These are phyloP conservation scores for Suhomyces wounanorum DNA, from an alignment of 1,139 yeast genomes.

Conservation along the genomic window DNA sequence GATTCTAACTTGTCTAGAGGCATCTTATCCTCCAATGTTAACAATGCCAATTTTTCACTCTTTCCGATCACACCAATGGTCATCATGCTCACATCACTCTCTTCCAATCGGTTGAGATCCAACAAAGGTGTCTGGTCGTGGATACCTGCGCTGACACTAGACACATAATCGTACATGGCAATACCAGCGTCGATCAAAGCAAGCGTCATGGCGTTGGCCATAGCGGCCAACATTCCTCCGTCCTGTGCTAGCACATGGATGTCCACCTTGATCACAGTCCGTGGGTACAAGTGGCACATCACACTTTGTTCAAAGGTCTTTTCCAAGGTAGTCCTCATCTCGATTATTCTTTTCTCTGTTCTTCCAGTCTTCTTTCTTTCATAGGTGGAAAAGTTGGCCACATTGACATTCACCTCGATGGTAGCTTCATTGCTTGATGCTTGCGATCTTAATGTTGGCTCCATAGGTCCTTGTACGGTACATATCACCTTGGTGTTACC, in stretches of 20 bases:
- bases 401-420: constrained; percentile 63
- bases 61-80: constrained; percentile 86
- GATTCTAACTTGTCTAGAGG: constrained; percentile 80
- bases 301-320: constrained; percentile 82
- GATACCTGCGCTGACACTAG: constrained; percentile 78
- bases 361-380: constrained; percentile 70
- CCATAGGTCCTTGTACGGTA: constrained; percentile 86
- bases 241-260: constrained; percentile 85
- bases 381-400: constrained; percentile 80
- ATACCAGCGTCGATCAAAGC: constrained; percentile 95
- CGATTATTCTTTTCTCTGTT: constrained; percentile 72
- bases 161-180: constrained; percentile 88
- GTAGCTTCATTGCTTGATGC: constrained; percentile 51
- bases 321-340: constrained; percentile 71
- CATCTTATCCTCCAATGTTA: constrained; percentile 79
- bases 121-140: constrained; percentile 74
- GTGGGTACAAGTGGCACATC: constrained; percentile 72
- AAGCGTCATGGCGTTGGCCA: constrained; percentile 85
- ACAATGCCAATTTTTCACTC: constrained; percentile 72
- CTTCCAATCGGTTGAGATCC: constrained; percentile 83
- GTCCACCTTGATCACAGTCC: constrained; percentile 74
- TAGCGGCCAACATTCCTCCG: constrained; percentile 81
- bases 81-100: constrained; percentile 74
- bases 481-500: constrained; percentile 91
- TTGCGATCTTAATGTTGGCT: constrained; percentile 60